Evolutionary conservation across 345 rosid species (phyloP), one percentile per base, ranked within the genome.

Genomic region (Dovyalis caffra): DNA sequence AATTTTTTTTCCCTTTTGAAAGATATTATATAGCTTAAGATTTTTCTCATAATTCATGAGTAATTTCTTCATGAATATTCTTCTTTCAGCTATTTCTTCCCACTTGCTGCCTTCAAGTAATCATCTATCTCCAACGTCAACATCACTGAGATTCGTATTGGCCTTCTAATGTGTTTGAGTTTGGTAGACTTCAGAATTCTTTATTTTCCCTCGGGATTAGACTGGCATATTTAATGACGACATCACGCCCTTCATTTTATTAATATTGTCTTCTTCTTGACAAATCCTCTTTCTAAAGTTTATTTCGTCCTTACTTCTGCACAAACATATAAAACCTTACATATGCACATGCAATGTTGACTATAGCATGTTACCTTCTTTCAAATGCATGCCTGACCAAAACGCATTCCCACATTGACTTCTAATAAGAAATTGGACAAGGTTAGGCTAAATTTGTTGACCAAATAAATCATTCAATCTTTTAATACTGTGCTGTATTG

Each of bases 321-420:
- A 63, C 18, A 33, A 20, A 29, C 12, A 67, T 25, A 75, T 64
- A 64, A 23, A 65, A 43, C 62, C 70, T 75, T 47, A 78, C 57
- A 49, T 32, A 66, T 35, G 85, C 94, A 90, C 97, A 92, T 88
- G 92, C 83, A 53, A 32, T 84, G 85, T 87, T 87, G 90, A 86
- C 91, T 75, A 82, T 63, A 84, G 78, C 90, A 90, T 87, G 91
- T 86, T 87, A 90, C 93, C 82, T 83, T 85, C 88, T 82, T 80
- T 81, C 75, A 74, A 84, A 86, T 84, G 85, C 87, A 78, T 78
- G 82, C 85, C 86, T 77, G 78, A 78, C 86, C 78, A 80, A 62
- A 76, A 78, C 49, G 83, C 76, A 74, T 69, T 69, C 80, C 77
- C 81, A 63, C 76, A 75, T 86, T 84, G 90, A 89, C 91, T 86